A percentile compares a stretch with the other conserved stretches of the same genome.
Evolutionary conservation across 176 grass and related monocot genomes (phyloP).

Genomic region (Lolium perenne): DNA sequence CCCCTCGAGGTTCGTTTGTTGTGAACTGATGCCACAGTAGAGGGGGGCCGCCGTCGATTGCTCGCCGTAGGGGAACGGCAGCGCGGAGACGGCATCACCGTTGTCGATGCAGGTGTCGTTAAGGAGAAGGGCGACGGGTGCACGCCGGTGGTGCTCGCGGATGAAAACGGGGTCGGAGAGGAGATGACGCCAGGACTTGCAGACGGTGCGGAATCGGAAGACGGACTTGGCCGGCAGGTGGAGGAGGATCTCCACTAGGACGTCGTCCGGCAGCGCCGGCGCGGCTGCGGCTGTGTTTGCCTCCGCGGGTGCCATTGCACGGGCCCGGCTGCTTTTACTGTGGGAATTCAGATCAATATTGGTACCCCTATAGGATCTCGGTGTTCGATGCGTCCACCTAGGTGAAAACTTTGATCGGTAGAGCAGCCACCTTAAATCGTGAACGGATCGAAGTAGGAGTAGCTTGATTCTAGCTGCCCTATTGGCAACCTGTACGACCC

Average conservation of each 20-base stretch:
- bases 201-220: constrained; percentile 23
- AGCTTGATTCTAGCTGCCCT: no score
- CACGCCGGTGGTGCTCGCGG: constrained; percentile 11
- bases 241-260: constrained; percentile 38
- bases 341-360: no score
- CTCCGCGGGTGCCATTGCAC: not conserved
- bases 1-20: not conserved
- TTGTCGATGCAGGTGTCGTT: not conserved
- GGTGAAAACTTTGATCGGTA: no score
- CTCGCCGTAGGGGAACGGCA: not conserved
- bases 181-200: constrained; percentile 14
- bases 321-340: not conserved
- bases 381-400: no score
- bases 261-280: not conserved
- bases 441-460: no score
- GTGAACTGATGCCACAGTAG: not conserved
- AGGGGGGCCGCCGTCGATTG: not conserved
- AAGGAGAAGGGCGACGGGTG: not conserved
- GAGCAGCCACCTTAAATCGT: no score
- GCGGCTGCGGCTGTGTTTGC: not conserved
- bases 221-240: constrained; percentile 18
- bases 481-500: no score
- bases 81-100: not conserved
- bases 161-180: not conserved
- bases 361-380: no score